These are phyloP conservation scores for Anthracocystis walkeri DNA, from an alignment of 1,284 basidiomycete genomes.

Conservation along the genomic window DNA sequence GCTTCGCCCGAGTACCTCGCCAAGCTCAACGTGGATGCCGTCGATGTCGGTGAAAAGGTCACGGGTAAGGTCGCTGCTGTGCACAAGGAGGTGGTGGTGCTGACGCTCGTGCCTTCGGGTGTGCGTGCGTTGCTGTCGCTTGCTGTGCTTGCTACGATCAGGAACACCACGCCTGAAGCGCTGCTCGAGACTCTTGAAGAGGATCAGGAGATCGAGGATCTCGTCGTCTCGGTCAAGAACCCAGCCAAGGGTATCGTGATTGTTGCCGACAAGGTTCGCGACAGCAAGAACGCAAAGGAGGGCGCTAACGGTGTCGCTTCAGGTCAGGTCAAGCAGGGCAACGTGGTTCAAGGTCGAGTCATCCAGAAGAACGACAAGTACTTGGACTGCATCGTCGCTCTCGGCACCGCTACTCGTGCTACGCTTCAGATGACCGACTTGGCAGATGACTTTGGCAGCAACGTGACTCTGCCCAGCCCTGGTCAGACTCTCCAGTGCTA, in stretches of 20 bases:
- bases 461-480: conserved; percentile 75
- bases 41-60: conserved; percentile 65
- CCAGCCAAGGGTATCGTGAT: conserved; percentile 87
- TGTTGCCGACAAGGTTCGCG: conserved; percentile 50
- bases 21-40: conserved; percentile 63
- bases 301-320: conserved; percentile 14
- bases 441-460: conserved; percentile 78
- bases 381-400: conserved; percentile 46
- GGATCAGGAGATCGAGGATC: conserved; percentile 80
- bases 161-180: conserved; percentile 78
- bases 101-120: conserved; percentile 71
- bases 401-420: conserved; percentile 46
- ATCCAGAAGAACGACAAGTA: conserved; percentile 41
- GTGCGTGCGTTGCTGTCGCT: conserved; percentile 86
- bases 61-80: conserved; percentile 60
- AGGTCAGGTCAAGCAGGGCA: conserved; percentile 37
- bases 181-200: conserved; percentile 77
- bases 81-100: conserved; percentile 65
- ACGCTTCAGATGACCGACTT: conserved; percentile 75
- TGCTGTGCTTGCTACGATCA: conserved; percentile 86
- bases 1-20: conserved; percentile 71
- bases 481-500: conserved; percentile 79
- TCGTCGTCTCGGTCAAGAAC: conserved; percentile 91
- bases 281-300: conserved; percentile 9
- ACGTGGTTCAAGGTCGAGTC: conserved; percentile 47